These are phyloP conservation scores for Fimicolochytrium jonesii DNA, from an alignment of 192 early-diverging fungal species.

Conservation along the genomic window DNA sequence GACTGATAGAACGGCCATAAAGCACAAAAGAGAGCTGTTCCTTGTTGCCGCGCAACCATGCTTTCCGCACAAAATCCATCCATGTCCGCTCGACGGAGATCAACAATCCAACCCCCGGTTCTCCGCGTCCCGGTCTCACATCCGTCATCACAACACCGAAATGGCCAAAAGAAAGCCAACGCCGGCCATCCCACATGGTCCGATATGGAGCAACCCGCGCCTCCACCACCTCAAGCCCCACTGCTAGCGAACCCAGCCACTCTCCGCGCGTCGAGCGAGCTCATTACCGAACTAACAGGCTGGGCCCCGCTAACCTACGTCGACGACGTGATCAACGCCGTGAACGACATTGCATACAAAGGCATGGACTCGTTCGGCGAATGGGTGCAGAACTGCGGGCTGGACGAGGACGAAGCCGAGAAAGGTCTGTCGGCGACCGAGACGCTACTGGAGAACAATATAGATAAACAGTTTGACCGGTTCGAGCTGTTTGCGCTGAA, in stretches of 20 bases:
- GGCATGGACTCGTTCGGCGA: conserved; percentile 64
- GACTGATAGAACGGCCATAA: too few relatives aligned
- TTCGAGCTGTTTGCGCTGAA: conserved; percentile 74
- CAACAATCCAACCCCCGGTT: conserved; percentile 12
- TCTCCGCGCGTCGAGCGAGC: conserved; percentile 26
- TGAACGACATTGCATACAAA: conserved; percentile 70
- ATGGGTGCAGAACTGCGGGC: conserved; percentile 60
- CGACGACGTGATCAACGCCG: conserved; percentile 75
- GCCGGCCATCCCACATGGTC: background rate
- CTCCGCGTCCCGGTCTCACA: conserved; percentile 10
- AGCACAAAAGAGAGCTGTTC: background rate
- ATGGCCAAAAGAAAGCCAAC: too few relatives aligned
- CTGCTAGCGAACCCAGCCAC: conserved; percentile 8
- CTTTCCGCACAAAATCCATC: conserved; percentile 10
- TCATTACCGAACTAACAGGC: conserved; percentile 75
- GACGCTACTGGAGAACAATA: conserved; percentile 69
- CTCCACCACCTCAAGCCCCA: conserved; percentile 3
- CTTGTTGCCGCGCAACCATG: background rate
- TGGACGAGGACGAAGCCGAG: conserved; percentile 26
- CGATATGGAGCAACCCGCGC: background rate
- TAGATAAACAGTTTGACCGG: conserved; percentile 80
- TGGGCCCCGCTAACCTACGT: conserved; percentile 76
- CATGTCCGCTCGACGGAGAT: conserved; percentile 19
- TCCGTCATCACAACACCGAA: background rate
- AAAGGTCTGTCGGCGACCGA: conserved; percentile 69